phyloP scores from a whole-genome alignment of 2,329 filamentous ascomycete genomes.

The Pezizomycotina sp. region DNA sequence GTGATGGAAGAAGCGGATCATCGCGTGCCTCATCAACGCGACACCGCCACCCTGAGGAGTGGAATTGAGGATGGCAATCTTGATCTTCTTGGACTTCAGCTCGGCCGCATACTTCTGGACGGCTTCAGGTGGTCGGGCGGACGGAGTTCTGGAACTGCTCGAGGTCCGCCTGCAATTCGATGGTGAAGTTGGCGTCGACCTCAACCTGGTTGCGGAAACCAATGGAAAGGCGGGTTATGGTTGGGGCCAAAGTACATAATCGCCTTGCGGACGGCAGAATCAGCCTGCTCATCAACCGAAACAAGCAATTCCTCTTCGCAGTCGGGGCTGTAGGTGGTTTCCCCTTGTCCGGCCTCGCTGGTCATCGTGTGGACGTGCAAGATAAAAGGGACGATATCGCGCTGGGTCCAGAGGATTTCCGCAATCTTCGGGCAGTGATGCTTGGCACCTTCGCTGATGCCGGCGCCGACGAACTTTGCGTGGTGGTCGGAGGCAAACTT shows the following conservation, averaged over 20 bases:
- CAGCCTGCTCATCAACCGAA: constrained; percentile 60
- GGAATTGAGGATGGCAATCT: constrained; percentile 62
- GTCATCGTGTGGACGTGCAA: constrained; percentile 31
- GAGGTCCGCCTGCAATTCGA: constrained; percentile 39
- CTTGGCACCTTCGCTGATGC: constrained; percentile 46
- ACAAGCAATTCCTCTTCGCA: constrained; percentile 26
- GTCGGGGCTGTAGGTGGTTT: constrained; percentile 28
- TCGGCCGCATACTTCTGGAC: constrained; percentile 46
- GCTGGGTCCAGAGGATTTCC: constrained; percentile 55
- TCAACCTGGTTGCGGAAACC: constrained; percentile 52
- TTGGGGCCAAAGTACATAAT: constrained; percentile 63
- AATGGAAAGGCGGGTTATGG: constrained; percentile 49
- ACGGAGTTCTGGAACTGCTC: constrained; percentile 47
- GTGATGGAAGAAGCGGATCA: constrained; percentile 52
- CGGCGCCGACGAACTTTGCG: constrained; percentile 58
- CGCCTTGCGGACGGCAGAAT: constrained; percentile 65
- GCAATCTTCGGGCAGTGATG: constrained; percentile 48
- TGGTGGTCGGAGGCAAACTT: constrained; percentile 38
- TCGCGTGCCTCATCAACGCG: constrained; percentile 62
- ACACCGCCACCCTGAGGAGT: constrained; percentile 73
- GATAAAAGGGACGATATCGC: constrained; percentile 59
- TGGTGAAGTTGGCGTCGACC: constrained; percentile 50
- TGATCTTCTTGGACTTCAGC: constrained; percentile 46
- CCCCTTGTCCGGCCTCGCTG: constrained; percentile 13
- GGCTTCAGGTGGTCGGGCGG: constrained; percentile 45